Evolutionary conservation across 306 rosid species (phyloP), one percentile per base, ranked within the genome.

Genomic region (Pterocarpus macrocarpus): DNA sequence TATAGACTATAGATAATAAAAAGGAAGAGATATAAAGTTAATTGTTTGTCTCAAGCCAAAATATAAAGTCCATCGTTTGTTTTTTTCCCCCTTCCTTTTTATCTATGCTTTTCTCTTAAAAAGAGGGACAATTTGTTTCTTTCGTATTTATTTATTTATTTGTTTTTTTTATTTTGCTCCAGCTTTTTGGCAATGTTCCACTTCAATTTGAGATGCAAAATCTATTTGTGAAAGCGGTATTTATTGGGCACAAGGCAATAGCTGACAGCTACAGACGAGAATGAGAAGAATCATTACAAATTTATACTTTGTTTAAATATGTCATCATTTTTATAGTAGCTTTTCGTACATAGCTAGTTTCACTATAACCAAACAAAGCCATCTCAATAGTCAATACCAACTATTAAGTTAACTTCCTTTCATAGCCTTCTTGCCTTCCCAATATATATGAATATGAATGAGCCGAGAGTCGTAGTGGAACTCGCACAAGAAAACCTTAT

Each of bases 381-480:
- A 10, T 22, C 38, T 30, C 41, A 47, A 47, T 47, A 2, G 41
- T 2, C 3, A 2, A 38, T 5, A 43, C 10, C 10, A 43, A 5
- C 47, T 6, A 43, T 2, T 2, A 43, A 43, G 10, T 9, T 43
- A 43, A 6, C 47, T 43, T 43, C 9, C 47, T 43, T 5, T 43
- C 47, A 43, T 8, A 43, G 8, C 8, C 11, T 6, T 2, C 8
- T 43, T 43, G 47, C 47, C 47, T 43, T 47, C 4, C 9, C 10
- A 47, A 47, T 47, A 9, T 47, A 14, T 5, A 47, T 47, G 28
- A 22, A 22, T 22, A 22, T 22, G 28, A 22, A 6, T 15, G 43
- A 47, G 55, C 11, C 28, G 28, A 22, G 28, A 58, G 53, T 65
- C 56, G n/a, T 43, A 47, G 83, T 80, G 83, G 78, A 62, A 71